Base-by-base conservation (phyloP, 352 stramenopile genomes). In the Phytophthora foliorum region DNA sequence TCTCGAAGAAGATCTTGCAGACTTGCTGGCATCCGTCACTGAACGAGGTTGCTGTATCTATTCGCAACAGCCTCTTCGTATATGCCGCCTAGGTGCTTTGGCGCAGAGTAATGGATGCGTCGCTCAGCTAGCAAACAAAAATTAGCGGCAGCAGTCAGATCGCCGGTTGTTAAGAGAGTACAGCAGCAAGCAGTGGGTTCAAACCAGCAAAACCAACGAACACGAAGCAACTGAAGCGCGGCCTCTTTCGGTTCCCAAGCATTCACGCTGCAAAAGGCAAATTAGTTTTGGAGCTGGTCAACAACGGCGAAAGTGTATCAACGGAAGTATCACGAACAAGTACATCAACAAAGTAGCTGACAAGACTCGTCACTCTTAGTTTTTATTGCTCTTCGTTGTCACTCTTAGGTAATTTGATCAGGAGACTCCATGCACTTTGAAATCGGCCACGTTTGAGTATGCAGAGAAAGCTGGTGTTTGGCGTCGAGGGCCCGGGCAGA, bases 1-100 rank as follows among this genome's bases (percentile, higher is more conserved):
- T 92, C 58, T 90, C 80, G n/a, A 84, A 86, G 63, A 95, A 95
- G 63, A 84, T 95, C n/a, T 72, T 96, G 45, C 87, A 96, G 67
- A 84, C 86, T 32, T 93, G 86, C 70, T 96, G 89, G 89, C 87
- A 96, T 51, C 89, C 89, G 56, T 88, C 78, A 46, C 61, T 82
- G 39, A 93, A 88, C 62, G 89, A 95, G 69, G 83, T 96, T 16
- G 89, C 89, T 16, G 76, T 96, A 29, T 81, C 82, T 17, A 92
- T 94, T 50, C 83, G 85, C 49, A 96, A 96, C 73, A 95, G 81
- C 54, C 68, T 96, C 48, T 95, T 91, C 60, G 82, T 96, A 36
- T 96, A 96, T 77, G 87, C 72, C 55, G 67, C 72, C 36, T 90
- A 84, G 36, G 5, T 27, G 27, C 14, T 41, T 46, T 21, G 29